A percentile compares a stretch with the other conserved stretches of the same genome.
phyloP scores from a whole-genome alignment of 768 basidiomycete genomes.

The Strobilomyces dryophilus region DNA sequence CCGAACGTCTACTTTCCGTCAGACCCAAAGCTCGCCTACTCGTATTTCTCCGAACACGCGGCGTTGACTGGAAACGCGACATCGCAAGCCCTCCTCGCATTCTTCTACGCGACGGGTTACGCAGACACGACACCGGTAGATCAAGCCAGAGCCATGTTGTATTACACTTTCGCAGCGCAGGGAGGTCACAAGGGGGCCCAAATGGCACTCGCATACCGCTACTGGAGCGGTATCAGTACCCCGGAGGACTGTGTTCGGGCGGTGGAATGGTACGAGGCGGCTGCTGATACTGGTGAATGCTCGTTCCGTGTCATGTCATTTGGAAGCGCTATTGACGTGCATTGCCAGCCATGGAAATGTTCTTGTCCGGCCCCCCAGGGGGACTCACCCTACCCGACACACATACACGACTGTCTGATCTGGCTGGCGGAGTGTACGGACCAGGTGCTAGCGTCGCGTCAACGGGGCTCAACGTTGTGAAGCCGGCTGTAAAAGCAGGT shows the following conservation, averaged over 20 bases:
- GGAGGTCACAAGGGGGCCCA: conserved; percentile 83
- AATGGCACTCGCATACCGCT: conserved; percentile 90
- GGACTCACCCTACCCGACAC: conserved; percentile 83
- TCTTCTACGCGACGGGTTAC: conserved; percentile 89
- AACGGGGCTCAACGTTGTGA: conserved; percentile 66
- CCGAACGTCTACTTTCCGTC: conserved; percentile 62
- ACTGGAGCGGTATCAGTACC: conserved; percentile 95
- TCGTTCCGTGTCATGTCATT: conserved; percentile 21
- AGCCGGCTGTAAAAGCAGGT: conserved; percentile 81
- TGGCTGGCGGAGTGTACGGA: conserved; percentile 91
- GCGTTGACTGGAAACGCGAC: conserved; percentile 74
- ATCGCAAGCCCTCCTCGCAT: conserved; percentile 81
- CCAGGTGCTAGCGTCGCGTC: conserved; percentile 93
- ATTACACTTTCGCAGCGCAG: conserved; percentile 92
- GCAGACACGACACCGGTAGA: conserved; percentile 56
- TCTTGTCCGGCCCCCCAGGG: conserved; percentile 84
- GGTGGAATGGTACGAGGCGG: conserved; percentile 83
- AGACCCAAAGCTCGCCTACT: conserved; percentile 59
- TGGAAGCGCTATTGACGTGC: neutral
- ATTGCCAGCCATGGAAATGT: conserved; percentile 68
- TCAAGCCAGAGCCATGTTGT: conserved; percentile 80
- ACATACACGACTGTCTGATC: conserved; percentile 79
- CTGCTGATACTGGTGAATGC: conserved; percentile 73
- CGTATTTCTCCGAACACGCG: conserved; percentile 62
- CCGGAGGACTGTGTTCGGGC: conserved; percentile 82